phyloP scores from a whole-genome alignment of 306 rosid species.

The Dalbergia cultrata region DNA sequence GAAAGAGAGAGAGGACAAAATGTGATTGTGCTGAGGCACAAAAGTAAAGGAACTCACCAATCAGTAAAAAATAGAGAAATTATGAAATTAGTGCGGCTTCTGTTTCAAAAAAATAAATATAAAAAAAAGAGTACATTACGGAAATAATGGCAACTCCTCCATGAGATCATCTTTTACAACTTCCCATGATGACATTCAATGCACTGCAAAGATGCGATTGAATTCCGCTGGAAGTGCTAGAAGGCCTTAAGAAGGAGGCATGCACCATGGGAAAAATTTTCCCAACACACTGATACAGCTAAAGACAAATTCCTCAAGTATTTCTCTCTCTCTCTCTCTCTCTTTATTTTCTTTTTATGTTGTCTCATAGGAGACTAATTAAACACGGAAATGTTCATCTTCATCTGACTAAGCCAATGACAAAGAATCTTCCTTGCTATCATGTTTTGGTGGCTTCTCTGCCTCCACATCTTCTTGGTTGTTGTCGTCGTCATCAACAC shows the following conservation, averaged over 20 bases:
- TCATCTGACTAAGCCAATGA: constrained; percentile 37
- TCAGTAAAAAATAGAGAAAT: constrained; percentile 26
- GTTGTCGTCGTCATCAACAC: constrained; percentile 47
- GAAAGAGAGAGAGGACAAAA: constrained; percentile 7
- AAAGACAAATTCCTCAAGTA: constrained; percentile 44
- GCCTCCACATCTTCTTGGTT: constrained; percentile 44
- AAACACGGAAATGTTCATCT: constrained; percentile 48
- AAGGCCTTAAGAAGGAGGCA: constrained; percentile 28
- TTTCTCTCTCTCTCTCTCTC: constrained; percentile 16
- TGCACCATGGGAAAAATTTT: constrained; percentile 33
- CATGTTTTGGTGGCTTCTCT: constrained; percentile 43
- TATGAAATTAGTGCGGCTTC: constrained; percentile 29
- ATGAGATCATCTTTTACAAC: constrained; percentile 39
- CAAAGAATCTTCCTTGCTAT: constrained; percentile 57
- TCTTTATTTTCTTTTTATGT: not conserved
- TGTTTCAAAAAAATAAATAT: constrained; percentile 24
- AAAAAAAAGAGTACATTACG: constrained; percentile 51
- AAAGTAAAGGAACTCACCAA: not conserved
- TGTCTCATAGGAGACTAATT: constrained; percentile 29
- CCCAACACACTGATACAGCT: constrained; percentile 51
- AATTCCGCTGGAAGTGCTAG: constrained; percentile 49
- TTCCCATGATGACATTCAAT: constrained; percentile 54
- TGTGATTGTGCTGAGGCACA: constrained; percentile 17
- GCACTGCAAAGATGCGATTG: constrained; percentile 45
- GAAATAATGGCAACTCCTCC: constrained; percentile 46